These are phyloP conservation scores for Centrapalus pauciflorus DNA, from an alignment of 129 eudicot genomes.

Conservation along the genomic window DNA sequence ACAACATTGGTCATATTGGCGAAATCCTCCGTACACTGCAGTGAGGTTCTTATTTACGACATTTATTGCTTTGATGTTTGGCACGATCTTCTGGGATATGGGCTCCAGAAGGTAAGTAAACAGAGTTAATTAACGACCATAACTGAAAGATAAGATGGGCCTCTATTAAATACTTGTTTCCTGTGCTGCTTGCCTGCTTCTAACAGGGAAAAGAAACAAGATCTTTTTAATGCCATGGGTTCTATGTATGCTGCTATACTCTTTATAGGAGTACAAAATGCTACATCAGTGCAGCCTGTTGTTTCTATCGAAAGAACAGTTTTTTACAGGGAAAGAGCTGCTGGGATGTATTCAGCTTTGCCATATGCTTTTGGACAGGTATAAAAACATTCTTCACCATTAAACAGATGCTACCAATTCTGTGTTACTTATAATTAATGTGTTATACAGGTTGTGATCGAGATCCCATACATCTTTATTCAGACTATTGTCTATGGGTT, in stretches of 20 bases:
- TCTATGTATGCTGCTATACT: constrained; percentile 85
- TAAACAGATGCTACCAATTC: not conserved
- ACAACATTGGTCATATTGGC: constrained; percentile 84
- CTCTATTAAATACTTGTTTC: constrained; percentile 6
- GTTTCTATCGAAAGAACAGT: constrained; percentile 86
- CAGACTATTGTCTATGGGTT: constrained; percentile 70
- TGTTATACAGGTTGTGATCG: constrained; percentile 62
- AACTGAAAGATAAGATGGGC: not conserved
- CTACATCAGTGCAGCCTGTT: constrained; percentile 77
- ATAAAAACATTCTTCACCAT: not conserved
- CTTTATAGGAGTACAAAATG: constrained; percentile 79
- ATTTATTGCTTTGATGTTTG: constrained; percentile 71
- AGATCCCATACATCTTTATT: constrained; percentile 66
- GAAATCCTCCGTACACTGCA: constrained; percentile 90
- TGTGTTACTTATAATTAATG: not conserved
- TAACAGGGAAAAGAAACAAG: constrained; percentile 48
- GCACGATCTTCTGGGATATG: constrained; percentile 80
- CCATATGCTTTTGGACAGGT: constrained; percentile 94
- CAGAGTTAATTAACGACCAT: not conserved
- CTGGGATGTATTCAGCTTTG: constrained; percentile 93
- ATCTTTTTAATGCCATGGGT: constrained; percentile 84
- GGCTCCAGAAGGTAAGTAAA: constrained; percentile 57
- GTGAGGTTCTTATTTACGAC: constrained; percentile 73
- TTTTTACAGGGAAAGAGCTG: constrained; percentile 94
- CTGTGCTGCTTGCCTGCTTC: not conserved